These are phyloP conservation scores for Penicillium verhagenii DNA, from an alignment of 495 filamentous ascomycete species.

Conservation along the genomic window DNA sequence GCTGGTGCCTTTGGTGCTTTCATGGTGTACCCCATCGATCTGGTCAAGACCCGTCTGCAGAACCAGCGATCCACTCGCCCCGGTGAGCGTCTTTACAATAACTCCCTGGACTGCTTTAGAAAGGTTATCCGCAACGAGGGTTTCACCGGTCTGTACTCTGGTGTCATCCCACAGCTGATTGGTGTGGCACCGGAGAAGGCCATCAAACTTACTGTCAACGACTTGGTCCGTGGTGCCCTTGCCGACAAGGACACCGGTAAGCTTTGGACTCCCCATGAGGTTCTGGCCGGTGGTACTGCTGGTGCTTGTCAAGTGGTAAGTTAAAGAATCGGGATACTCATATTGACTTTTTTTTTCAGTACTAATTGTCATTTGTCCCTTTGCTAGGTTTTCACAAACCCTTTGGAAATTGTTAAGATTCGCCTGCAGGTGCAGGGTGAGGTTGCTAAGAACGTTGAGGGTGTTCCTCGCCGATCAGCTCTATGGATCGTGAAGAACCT, in stretches of 20 bases:
- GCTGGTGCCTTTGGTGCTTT: slow-evolving; percentile 97
- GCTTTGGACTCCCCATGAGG: slow-evolving; percentile 69
- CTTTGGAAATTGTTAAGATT: slow-evolving; percentile 98
- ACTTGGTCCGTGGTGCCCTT: slow-evolving; percentile 76
- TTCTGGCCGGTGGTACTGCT: slow-evolving; percentile 85
- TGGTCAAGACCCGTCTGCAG: slow-evolving; percentile 98
- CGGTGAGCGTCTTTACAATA: slow-evolving; percentile 89
- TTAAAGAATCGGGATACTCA: slow-evolving; percentile 14
- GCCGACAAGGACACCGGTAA: slow-evolving; percentile 73
- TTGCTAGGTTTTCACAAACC: slow-evolving; percentile 86
- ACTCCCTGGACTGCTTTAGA: slow-evolving; percentile 86
- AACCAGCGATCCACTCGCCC: slow-evolving; percentile 83
- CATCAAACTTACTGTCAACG: slow-evolving; percentile 98
- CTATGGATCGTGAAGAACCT: slow-evolving; percentile 97
- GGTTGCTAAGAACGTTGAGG: slow-evolving; percentile 83
- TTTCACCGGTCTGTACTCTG: slow-evolving; percentile 84
- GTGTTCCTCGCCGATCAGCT: slow-evolving; percentile 79
- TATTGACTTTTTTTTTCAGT: background rate
- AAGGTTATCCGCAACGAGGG: slow-evolving; percentile 95
- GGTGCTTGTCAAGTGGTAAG: slow-evolving; percentile 95
- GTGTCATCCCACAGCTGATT: slow-evolving; percentile 90
- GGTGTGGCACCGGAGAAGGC: slow-evolving; percentile 98
- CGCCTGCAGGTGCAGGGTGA: slow-evolving; percentile 97
- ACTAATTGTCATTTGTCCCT: background rate
- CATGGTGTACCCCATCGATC: slow-evolving; percentile 98